Percentiles rank a stretch among this genome's conserved stretches.
Conservation (phyloP, 1,284 basidiomycete genomes). For the Cutaneotrichosporon sp. region DNA sequence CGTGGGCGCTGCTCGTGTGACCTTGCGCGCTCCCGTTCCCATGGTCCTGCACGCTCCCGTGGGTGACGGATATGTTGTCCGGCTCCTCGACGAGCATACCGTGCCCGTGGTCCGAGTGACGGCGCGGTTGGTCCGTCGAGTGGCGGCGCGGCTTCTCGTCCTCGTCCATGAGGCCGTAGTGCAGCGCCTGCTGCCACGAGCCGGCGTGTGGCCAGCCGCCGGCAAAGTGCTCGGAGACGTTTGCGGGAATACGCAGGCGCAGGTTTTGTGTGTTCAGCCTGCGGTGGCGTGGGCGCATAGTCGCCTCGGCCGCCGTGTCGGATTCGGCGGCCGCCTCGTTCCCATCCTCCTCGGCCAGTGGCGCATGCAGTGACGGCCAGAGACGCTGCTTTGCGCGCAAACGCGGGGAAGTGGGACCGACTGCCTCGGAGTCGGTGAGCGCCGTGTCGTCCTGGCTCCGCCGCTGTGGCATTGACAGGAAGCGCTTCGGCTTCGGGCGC, state of each 20-base stretch:
- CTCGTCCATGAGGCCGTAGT: conserved; percentile 25
- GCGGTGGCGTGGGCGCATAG: background rate
- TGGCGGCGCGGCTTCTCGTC: conserved; percentile 3
- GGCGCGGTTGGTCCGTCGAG: background rate
- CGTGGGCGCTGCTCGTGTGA: background rate
- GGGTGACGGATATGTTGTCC: background rate
- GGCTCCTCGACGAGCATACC: background rate
- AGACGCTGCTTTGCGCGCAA: conserved; percentile 18
- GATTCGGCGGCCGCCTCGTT: conserved; percentile 8
- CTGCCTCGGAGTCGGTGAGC: conserved; percentile 25
- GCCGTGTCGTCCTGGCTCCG: conserved; percentile 14
- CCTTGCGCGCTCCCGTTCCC: background rate
- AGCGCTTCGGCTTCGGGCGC: conserved; percentile 4
- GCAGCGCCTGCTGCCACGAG: conserved; percentile 49
- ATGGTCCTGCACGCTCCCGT: background rate
- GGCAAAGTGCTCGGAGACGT: conserved; percentile 38
- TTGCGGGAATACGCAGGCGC: conserved; percentile 37
- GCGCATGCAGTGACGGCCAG: conserved; percentile 5
- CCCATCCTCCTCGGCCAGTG: conserved; percentile 16
- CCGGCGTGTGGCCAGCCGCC: conserved; percentile 49
- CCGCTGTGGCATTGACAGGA: conserved; percentile 12
- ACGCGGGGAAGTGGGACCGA: conserved; percentile 14
- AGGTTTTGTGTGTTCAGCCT: conserved; percentile 26
- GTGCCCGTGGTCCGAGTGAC: background rate
- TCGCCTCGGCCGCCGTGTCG: conserved; percentile 3